Base-by-base conservation (phyloP, 495 filamentous ascomycete species). In the Aspergillus conjunctus region DNA sequence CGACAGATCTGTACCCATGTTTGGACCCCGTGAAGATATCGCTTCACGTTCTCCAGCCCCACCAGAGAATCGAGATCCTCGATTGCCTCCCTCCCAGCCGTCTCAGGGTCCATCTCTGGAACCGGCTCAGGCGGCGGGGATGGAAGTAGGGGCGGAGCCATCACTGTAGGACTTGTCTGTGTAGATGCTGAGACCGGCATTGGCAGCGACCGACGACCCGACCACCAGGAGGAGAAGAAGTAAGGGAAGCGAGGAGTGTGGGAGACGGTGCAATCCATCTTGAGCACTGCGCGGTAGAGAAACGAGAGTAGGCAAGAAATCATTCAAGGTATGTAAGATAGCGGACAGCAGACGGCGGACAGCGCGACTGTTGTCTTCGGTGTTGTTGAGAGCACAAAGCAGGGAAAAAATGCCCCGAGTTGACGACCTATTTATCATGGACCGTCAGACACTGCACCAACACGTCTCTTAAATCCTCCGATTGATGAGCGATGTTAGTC, bases 1-100 rank as follows among this genome's bases (percentile, higher is more conserved):
- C 64, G 64, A 31, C 64, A 67, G 20, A 67, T 63, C 53, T 67
- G 57, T 17, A 67, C 61, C 58, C 61, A 67, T 18, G 39, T 67
- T 44, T 67, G 64, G 17, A 67, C 61, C 1, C 60, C 64, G 3
- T 51, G 48, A 30, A 67, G 30, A 49, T 67, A 60, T 14, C 64
- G 57, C 20, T 67, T 67, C 20, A 67, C 64, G 22, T 63, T 63
- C 14, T 67, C 64, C 4, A 57, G 44, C 7, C 64, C 60, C 4
- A 67, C 60, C 1, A 67, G 60, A 14, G 32, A 31, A 15, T 63
- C 54, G 12, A 67, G 37, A 20, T 61, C 58, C 20, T 56, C 57
- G 17, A 56, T 41, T 1, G 58, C 57, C 50, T 61, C 60, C 18
- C 54, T 34, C 11, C 51, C 48, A 20, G 43, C 53, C 14, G 44